phyloP scores from a whole-genome alignment of 768 basidiomycete genomes.

The Suillus clintonianus region DNA sequence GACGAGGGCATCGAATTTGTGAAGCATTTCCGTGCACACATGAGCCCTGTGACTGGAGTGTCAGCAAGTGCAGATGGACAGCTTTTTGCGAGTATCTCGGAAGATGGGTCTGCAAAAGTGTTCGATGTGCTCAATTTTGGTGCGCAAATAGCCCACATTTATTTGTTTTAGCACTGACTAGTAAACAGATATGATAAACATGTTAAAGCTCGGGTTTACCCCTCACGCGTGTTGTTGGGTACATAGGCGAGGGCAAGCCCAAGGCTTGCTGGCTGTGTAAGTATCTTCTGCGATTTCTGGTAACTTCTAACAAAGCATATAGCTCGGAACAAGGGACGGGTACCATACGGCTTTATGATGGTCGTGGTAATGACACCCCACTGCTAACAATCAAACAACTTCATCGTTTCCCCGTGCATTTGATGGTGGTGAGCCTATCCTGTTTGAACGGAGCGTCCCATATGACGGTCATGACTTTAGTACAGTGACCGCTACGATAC shows the following conservation, averaged over 20 bases:
- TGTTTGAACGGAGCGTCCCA: background rate
- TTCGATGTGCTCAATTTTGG: constrained; percentile 99
- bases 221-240: constrained; percentile 96
- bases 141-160: constrained; percentile 39
- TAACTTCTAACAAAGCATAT: constrained; percentile 20
- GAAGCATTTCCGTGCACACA: constrained; percentile 94
- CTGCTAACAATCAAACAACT: constrained; percentile 75
- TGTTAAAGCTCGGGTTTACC: constrained; percentile 83
- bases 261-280: constrained; percentile 86
- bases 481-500: constrained; percentile 90
- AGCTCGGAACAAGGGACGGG: constrained; percentile 82
- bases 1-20: constrained; percentile 95
- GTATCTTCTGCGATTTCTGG: constrained; percentile 21
- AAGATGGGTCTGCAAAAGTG: constrained; percentile 90
- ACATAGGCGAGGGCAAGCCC: constrained; percentile 84
- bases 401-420: constrained; percentile 86
- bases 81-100: constrained; percentile 87
- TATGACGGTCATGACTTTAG: constrained; percentile 40
- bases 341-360: constrained; percentile 87
- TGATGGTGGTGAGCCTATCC: constrained; percentile 72
- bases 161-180: background rate
- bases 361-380: constrained; percentile 79
- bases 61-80: constrained; percentile 91
- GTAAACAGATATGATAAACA: constrained; percentile 94
- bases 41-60: constrained; percentile 74